These are phyloP conservation scores for Phytophthora cryptogea DNA, from an alignment of 352 stramenopile genomes.

Conservation along the genomic window DNA sequence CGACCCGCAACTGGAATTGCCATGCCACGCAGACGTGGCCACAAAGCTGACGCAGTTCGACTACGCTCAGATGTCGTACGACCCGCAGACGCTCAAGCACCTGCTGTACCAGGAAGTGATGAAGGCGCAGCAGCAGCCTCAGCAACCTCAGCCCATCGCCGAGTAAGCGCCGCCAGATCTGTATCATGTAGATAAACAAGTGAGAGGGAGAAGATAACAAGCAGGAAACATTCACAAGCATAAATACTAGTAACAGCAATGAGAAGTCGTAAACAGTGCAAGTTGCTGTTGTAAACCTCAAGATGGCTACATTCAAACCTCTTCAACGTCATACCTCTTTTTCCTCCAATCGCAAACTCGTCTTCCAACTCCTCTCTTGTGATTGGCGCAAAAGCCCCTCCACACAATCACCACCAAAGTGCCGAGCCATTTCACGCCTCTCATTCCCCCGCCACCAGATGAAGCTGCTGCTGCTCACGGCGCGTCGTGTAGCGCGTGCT, in stretches of 20 bases:
- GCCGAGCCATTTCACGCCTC: constrained; percentile 36
- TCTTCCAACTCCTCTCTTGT: not conserved
- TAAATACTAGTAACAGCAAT: constrained; percentile 17
- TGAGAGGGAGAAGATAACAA: constrained; percentile 2
- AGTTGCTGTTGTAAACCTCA: too few relatives aligned
- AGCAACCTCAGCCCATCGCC: constrained; percentile 25
- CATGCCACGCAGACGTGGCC: constrained; percentile 56
- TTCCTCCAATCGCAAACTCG: constrained; percentile 17
- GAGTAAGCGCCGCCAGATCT: constrained; percentile 19
- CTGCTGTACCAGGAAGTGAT: constrained; percentile 86
- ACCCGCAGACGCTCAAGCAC: constrained; percentile 77
- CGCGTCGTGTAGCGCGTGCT: constrained; percentile 34
- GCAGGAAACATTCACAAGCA: constrained; percentile 3
- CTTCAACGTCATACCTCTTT: not conserved
- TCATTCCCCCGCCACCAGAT: constrained; percentile 32
- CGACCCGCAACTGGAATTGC: constrained; percentile 60
- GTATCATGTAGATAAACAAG: constrained; percentile 33
- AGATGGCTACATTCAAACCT: not conserved
- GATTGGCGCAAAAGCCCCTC: constrained; percentile 5
- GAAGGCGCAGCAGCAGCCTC: constrained; percentile 47
- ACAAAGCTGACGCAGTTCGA: constrained; percentile 71
- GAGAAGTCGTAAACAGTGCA: constrained; percentile 1
- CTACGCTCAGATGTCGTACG: constrained; percentile 71
- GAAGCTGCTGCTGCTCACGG: constrained; percentile 54
- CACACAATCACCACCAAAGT: constrained; percentile 25